Percentiles rank a stretch among this genome's conserved stretches.
These are phyloP conservation scores for Umbelopsis sp. DNA, from an alignment of 371 early-diverging fungal genomes.

Conservation along the genomic window DNA sequence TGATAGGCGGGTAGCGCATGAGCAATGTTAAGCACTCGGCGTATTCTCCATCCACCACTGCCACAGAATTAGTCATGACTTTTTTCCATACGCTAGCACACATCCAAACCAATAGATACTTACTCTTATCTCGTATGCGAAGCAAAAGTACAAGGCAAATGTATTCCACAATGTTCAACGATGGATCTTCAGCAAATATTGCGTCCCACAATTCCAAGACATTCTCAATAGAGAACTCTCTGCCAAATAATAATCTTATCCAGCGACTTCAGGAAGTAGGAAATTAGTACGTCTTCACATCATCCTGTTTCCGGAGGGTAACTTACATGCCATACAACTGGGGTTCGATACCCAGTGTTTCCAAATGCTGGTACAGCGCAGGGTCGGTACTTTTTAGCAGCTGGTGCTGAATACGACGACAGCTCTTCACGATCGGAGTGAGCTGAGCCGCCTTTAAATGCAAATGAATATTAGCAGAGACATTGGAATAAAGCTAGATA, in stretches of 20 bases:
- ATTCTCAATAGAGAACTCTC: slow-evolving; percentile 82
- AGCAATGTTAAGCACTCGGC: slow-evolving; percentile 73
- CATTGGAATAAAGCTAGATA: too few species aligned
- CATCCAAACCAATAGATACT: slow-evolving; percentile 25
- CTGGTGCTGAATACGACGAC: slow-evolving; percentile 75
- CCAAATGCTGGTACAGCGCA: slow-evolving; percentile 71
- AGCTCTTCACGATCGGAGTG: slow-evolving; percentile 76
- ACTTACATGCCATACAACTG: slow-evolving; percentile 90
- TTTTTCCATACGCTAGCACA: too few species aligned
- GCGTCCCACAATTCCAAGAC: slow-evolving; percentile 88
- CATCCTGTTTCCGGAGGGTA: too few species aligned
- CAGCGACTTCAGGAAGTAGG: slow-evolving; percentile 66
- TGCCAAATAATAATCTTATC: slow-evolving; percentile 90
- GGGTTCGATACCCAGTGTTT: slow-evolving; percentile 82
- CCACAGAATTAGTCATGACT: background rate
- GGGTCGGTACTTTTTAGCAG: slow-evolving; percentile 72
- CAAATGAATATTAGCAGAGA: background rate
- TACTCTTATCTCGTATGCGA: slow-evolving; percentile 77
- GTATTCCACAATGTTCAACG: slow-evolving; percentile 80
- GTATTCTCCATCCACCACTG: slow-evolving; percentile 79
- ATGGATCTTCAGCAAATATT: slow-evolving; percentile 78
- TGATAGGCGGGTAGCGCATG: slow-evolving; percentile 75
- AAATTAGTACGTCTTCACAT: background rate
- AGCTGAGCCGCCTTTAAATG: slow-evolving; percentile 32
- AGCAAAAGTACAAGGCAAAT: slow-evolving; percentile 77